Conservation (phyloP, 2,329 filamentous ascomycete genomes). For the Annulohypoxylon truncatum region DNA sequence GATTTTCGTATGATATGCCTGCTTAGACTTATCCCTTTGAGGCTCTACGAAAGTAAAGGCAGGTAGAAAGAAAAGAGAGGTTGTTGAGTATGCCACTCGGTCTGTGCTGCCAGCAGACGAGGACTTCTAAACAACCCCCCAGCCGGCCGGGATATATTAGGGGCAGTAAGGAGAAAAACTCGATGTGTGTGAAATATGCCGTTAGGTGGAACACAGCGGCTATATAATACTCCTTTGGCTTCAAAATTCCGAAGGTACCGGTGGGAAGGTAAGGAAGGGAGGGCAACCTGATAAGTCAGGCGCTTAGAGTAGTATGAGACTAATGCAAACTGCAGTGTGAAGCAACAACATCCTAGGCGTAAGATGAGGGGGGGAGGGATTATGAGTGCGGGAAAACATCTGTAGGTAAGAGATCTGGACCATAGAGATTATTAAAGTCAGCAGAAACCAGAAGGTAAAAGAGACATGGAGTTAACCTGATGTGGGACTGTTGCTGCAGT, state of each 20-base stretch:
- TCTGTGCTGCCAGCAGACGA: slow-evolving; percentile 43
- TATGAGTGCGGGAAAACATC: slow-evolving; percentile 26
- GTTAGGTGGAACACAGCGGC: slow-evolving; percentile 39
- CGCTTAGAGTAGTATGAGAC: slow-evolving; percentile 41
- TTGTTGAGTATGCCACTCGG: slow-evolving; percentile 33
- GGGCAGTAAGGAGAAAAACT: slow-evolving; percentile 29
- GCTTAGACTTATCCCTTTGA: slow-evolving; percentile 5
- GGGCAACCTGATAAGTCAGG: slow-evolving; percentile 32
- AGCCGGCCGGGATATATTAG: slow-evolving; percentile 41
- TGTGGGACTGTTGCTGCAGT: slow-evolving; percentile 30
- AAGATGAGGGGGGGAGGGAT: slow-evolving; percentile 42
- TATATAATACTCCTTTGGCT: slow-evolving; percentile 46
- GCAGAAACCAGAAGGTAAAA: slow-evolving; percentile 30
- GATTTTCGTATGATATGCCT: slow-evolving; percentile 5
- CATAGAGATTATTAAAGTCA: slow-evolving; percentile 33
- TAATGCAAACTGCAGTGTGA: slow-evolving; percentile 48
- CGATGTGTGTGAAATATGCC: slow-evolving; percentile 27
- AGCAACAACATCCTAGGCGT: slow-evolving; percentile 46
- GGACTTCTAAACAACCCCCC: slow-evolving; percentile 43
- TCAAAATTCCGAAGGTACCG: slow-evolving; percentile 26
- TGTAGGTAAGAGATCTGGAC: slow-evolving; percentile 28
- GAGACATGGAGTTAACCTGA: slow-evolving; percentile 29
- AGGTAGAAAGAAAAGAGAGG: slow-evolving; percentile 17
- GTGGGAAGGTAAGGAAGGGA: slow-evolving; percentile 35
- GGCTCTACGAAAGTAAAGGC: slow-evolving; percentile 7